These are phyloP conservation scores for Aspergillus niger DNA, from an alignment of 2,329 filamentous ascomycete species.

Conservation along the genomic window DNA sequence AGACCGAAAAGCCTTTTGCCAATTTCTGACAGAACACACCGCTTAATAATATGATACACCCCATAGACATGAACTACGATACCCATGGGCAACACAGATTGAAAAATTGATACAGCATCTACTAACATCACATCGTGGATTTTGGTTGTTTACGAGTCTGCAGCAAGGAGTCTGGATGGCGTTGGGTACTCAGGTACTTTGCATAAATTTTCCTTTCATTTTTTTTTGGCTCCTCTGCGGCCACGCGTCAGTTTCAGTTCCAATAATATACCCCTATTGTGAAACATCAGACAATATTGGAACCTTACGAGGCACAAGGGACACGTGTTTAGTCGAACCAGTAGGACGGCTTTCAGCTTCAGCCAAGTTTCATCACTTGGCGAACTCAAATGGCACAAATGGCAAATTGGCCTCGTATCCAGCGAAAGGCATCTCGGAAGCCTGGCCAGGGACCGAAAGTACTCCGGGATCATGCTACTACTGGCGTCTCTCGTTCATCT, in stretches of 20 bases:
- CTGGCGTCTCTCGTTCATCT: not conserved
- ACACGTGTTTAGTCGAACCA: not conserved
- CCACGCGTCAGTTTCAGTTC: not conserved
- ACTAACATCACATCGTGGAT: not conserved
- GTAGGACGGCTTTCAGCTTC: not conserved
- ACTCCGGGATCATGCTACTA: not conserved
- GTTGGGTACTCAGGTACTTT: not conserved
- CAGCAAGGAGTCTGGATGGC: not conserved
- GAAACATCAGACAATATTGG: not conserved
- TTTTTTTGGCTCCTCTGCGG: not conserved
- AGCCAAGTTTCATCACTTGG: not conserved
- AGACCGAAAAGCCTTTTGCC: slow-evolving; percentile 37
- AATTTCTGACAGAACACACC: slow-evolving; percentile 28
- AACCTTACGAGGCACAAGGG: not conserved
- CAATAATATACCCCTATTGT: not conserved
- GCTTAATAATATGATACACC: slow-evolving; percentile 4
- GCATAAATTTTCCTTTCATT: not conserved
- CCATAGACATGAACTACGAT: not conserved
- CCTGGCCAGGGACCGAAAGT: not conserved
- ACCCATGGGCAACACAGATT: not conserved
- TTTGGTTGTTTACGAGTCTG: not conserved
- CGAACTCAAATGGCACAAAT: slow-evolving; percentile 2
- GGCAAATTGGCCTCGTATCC: not conserved
- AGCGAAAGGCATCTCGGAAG: not conserved
- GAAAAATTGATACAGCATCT: not conserved